These are phyloP conservation scores for Aspergillus pseudoglaucus DNA, from an alignment of 2,329 filamentous ascomycete species.

Conservation along the genomic window DNA sequence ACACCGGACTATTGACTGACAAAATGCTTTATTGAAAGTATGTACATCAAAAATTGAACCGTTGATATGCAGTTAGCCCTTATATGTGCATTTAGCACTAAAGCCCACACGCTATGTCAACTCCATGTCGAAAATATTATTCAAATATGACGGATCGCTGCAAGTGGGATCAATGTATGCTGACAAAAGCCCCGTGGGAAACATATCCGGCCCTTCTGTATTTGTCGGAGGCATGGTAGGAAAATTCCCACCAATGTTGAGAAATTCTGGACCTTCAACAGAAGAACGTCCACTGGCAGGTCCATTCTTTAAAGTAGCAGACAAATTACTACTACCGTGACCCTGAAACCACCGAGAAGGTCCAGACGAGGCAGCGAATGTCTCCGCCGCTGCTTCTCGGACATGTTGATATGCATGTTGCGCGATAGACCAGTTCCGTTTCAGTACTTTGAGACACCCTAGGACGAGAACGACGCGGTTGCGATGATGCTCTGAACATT, in stretches of 20 bases:
- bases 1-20: too few species aligned
- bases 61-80: too few species aligned
- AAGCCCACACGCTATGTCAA: background rate
- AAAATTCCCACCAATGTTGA: background rate
- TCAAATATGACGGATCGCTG: background rate
- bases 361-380: background rate
- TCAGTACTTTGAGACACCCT: conserved; percentile 27
- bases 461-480: conserved; percentile 32
- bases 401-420: conserved; percentile 22
- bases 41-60: too few species aligned
- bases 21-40: too few species aligned
- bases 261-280: background rate
- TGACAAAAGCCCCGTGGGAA: background rate
- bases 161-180: background rate
- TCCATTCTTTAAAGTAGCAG: background rate
- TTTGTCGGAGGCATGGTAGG: background rate
- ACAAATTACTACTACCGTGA: background rate
- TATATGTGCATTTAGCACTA: too few species aligned
- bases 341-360: background rate
- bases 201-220: background rate
- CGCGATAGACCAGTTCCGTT: conserved; percentile 25
- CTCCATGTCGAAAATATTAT: background rate
- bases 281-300: background rate
- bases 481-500: conserved; percentile 34
- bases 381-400: conserved; percentile 21